Evolutionary conservation across 108 stramenopile genomes (phyloP).

Genomic region (Skeletonema tropicum): DNA sequence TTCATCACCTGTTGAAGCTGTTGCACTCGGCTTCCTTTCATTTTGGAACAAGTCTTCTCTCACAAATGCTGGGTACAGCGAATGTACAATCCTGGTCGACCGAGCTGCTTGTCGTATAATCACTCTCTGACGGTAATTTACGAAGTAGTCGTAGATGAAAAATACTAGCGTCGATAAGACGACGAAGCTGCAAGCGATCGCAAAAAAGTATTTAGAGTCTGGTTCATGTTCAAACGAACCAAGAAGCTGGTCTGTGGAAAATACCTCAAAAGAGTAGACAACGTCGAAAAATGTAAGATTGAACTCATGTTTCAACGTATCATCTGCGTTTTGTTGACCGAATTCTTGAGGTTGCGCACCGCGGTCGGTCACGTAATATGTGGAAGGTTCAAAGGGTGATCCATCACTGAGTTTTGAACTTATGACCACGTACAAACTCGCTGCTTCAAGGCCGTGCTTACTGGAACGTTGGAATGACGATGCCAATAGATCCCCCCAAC

Average conservation of each 20-base stretch:
- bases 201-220: background rate
- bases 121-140: slow-evolving; percentile 32
- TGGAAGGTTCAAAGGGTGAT: background rate
- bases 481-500: slow-evolving; percentile 9
- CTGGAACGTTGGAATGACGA: background rate
- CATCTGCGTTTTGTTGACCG: background rate
- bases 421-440: slow-evolving; percentile 6
- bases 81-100: slow-evolving; percentile 39
- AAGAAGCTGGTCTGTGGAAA: background rate
- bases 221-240: background rate
- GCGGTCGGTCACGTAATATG: slow-evolving; percentile 14
- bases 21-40: background rate
- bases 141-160: slow-evolving; percentile 41
- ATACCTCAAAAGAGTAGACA: slow-evolving; percentile 5
- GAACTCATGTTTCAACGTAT: background rate
- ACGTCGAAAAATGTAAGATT: background rate
- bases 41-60: slow-evolving; percentile 45
- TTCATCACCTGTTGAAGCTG: background rate
- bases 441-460: background rate
- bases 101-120: slow-evolving; percentile 27
- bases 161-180: slow-evolving; percentile 17
- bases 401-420: background rate
- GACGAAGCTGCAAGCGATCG: slow-evolving; percentile 9
- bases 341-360: background rate
- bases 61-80: slow-evolving; percentile 50